Conservation (phyloP, 1,139 yeast species). For the Candida sp. region DNA sequence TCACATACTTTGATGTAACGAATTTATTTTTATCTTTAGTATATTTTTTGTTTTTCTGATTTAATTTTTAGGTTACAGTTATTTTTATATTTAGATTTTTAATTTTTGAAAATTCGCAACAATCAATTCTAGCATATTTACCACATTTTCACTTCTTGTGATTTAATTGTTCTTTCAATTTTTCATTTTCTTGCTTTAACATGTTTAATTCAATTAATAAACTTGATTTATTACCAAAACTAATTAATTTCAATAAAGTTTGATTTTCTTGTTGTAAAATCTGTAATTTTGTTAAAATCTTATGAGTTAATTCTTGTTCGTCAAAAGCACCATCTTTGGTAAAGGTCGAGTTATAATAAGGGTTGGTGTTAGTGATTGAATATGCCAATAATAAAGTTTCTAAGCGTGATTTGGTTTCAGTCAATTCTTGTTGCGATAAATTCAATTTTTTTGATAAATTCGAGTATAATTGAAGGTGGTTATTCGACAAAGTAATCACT, state of each 20-base stretch:
- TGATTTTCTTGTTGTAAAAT: constrained; percentile 69
- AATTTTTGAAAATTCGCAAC: not conserved
- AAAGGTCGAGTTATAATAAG: constrained; percentile 9
- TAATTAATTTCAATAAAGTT: constrained; percentile 62
- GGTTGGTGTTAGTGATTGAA: constrained; percentile 15
- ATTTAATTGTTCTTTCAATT: constrained; percentile 12
- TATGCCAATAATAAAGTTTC: constrained; percentile 53
- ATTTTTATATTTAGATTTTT: not conserved
- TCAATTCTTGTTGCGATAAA: constrained; percentile 52
- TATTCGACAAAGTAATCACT: constrained; percentile 23
- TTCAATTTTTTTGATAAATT: constrained; percentile 50
- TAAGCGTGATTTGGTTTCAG: constrained; percentile 56
- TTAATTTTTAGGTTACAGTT: not conserved
- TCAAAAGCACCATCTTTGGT: constrained; percentile 59
- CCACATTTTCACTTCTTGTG: too few species aligned
- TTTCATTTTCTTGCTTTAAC: constrained; percentile 29
- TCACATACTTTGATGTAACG: not conserved
- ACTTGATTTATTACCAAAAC: constrained; percentile 71
- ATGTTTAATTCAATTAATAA: constrained; percentile 66
- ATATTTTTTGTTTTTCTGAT: not conserved
- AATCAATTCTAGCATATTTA: not conserved
- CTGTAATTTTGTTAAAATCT: constrained; percentile 62
- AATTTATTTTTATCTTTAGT: too few species aligned
- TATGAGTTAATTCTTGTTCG: constrained; percentile 75
- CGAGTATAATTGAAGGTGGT: constrained; percentile 45